Base-by-base conservation (phyloP, 352 stramenopile genomes). In the Plasmopara viticola region DNA sequence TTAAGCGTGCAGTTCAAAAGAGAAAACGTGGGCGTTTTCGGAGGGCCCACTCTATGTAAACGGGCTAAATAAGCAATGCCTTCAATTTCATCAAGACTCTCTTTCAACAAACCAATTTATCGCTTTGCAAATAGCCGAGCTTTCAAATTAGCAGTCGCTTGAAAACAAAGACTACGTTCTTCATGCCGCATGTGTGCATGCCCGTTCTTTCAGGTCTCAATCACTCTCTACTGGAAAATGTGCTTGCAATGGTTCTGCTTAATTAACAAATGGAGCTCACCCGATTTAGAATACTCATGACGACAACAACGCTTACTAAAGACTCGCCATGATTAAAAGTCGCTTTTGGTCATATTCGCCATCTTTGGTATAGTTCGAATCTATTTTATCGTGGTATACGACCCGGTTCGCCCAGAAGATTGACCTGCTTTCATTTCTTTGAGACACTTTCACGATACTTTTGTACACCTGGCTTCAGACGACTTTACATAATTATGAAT, bases 81-180 rank as follows among this genome's bases (percentile, higher is more conserved):
- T 45, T 17, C n/a, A 25, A 4, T n/a, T 30, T 5, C 30, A 45
- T 17, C 40, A 45, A 9, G 17, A 29, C 28, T n/a, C 28, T 5
- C 40, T 45, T 13, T 30, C 40, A n/a, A 13, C 6, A 12, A 31
- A 45, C 17, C 40, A 45, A 45, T 13, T 30, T 45, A 14, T 30
- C 7, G 40, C 17, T 45, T 14, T 45, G 8, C 40, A 30, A 45
- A 15, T 31, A 45, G 28, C 40, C 40, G 28, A 45, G 40, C 28
- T 45, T 3, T 30, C 40, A n/a, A 30, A 30, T 3, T 7, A 5
- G 7, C 7, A 45, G 6, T 30, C 12, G 1, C 5, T 30, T 9
- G n/a, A 13, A 25, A 14, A 45, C n/a, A 45, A 45, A 8, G 40
- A 41, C 17, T 45, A 45, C 15, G 20, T 45, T 29, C 7, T 45